phyloP scores from a whole-genome alignment of 2,329 filamentous ascomycete genomes.

The Cercospora nicotianae region DNA sequence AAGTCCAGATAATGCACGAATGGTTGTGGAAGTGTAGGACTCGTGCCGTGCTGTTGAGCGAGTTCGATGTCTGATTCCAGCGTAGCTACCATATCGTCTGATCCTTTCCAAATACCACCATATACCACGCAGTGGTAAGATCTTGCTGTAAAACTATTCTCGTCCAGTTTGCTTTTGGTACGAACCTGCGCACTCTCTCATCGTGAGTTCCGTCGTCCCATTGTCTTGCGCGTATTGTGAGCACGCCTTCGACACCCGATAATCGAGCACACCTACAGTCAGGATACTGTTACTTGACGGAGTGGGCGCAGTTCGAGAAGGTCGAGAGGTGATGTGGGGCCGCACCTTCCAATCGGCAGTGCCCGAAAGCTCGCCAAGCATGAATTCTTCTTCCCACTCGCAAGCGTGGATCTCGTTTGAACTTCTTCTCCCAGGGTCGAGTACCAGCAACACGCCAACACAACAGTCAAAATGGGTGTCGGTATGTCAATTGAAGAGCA shows the following conservation, averaged over 20 bases:
- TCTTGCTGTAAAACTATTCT: neutral
- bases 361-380: slow-evolving; percentile 1
- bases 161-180: neutral
- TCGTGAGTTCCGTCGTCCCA: neutral
- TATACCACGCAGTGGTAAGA: neutral
- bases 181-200: neutral
- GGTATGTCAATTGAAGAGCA: slow-evolving; percentile 11
- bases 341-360: neutral
- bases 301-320: neutral
- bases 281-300: neutral
- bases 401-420: slow-evolving; percentile 3
- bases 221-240: neutral
- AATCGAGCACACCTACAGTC: neutral
- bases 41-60: neutral
- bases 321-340: neutral
- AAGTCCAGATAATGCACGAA: neutral
- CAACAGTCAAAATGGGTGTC: slow-evolving; percentile 27
- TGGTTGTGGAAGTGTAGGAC: neutral
- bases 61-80: neutral
- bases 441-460: slow-evolving; percentile 21
- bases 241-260: too few species aligned
- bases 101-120: neutral
- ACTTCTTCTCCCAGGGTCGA: slow-evolving; percentile 19
- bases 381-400: neutral
- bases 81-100: neutral